Conservation (phyloP, 2,329 filamentous ascomycete genomes). For the Epichloe gansuensis region DNA sequence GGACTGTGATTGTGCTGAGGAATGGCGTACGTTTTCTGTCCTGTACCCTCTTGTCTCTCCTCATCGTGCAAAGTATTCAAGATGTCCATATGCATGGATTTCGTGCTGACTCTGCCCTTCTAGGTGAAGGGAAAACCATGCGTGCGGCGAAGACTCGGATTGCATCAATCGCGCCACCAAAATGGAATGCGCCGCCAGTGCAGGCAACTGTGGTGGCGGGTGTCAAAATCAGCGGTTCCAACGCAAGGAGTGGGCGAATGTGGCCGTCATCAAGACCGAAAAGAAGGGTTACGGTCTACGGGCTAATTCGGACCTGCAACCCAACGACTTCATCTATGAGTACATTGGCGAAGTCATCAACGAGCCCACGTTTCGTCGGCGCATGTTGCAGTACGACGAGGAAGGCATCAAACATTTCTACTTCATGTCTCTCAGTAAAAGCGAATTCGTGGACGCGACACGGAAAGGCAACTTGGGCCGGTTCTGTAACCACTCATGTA, state of each 20-base stretch:
- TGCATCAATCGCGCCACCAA: slow-evolving; percentile 98
- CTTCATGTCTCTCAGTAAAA: slow-evolving; percentile 97
- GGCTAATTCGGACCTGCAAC: slow-evolving; percentile 61
- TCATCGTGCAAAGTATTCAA: neutral
- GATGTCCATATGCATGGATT: too few species aligned
- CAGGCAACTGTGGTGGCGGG: slow-evolving; percentile 65
- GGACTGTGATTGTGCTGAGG: slow-evolving; percentile 89
- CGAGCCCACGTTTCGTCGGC: slow-evolving; percentile 74
- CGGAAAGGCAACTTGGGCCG: slow-evolving; percentile 91
- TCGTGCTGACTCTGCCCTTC: neutral
- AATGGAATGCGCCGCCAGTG: slow-evolving; percentile 82
- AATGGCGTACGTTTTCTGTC: slow-evolving; percentile 65
- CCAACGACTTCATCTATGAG: slow-evolving; percentile 91
- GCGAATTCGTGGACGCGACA: slow-evolving; percentile 94
- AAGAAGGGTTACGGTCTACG: slow-evolving; percentile 95
- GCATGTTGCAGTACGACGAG: slow-evolving; percentile 87
- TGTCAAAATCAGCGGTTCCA: slow-evolving; percentile 96
- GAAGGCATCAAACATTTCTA: slow-evolving; percentile 99
- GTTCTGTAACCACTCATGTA: slow-evolving; percentile 98
- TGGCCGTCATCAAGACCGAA: slow-evolving; percentile 93
- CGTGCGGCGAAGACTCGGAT: slow-evolving; percentile 91
- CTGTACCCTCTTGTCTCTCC: neutral
- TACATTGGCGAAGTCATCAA: slow-evolving; percentile 98
- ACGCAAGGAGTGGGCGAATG: slow-evolving; percentile 75
- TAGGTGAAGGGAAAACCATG: slow-evolving; percentile 60